A percentile compares a stretch with the other conserved stretches of the same genome.
phyloP scores from a whole-genome alignment of 2,329 filamentous ascomycete genomes.

The Boeremia lycopersici region DNA sequence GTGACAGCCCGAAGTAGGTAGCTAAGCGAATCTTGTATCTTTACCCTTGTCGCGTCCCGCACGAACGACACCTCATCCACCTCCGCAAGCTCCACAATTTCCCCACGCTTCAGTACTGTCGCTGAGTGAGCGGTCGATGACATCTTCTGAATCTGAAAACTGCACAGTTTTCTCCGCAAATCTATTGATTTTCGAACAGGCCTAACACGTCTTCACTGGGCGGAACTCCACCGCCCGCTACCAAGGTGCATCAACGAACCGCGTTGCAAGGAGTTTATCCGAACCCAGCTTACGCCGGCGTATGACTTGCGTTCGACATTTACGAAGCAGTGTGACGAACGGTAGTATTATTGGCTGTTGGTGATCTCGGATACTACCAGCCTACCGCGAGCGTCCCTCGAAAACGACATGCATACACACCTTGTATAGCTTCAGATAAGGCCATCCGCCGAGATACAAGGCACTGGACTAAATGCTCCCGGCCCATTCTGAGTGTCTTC shows the following conservation, averaged over 20 bases:
- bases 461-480: constrained; percentile 30
- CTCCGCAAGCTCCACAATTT: constrained; percentile 22
- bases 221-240: constrained; percentile 12
- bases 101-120: constrained; percentile 23
- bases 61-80: constrained; percentile 27
- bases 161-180: background rate
- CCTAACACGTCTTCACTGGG: background rate
- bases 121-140: constrained; percentile 11
- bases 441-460: constrained; percentile 18
- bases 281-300: constrained; percentile 7
- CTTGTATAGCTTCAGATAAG: constrained; percentile 38
- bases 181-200: background rate
- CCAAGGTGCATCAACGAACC: constrained; percentile 10
- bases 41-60: constrained; percentile 21
- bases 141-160: constrained; percentile 6
- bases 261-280: background rate
- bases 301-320: constrained; percentile 18
- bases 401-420: constrained; percentile 4
- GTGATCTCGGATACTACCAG: constrained; percentile 28
- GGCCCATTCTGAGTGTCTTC: constrained; percentile 16
- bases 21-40: constrained; percentile 31
- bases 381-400: constrained; percentile 26
- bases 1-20: constrained; percentile 28
- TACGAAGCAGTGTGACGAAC: background rate
- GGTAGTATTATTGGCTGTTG: constrained; percentile 22